Conservation (phyloP, 345 rosid species). For the Syzygium aqueum region DNA sequence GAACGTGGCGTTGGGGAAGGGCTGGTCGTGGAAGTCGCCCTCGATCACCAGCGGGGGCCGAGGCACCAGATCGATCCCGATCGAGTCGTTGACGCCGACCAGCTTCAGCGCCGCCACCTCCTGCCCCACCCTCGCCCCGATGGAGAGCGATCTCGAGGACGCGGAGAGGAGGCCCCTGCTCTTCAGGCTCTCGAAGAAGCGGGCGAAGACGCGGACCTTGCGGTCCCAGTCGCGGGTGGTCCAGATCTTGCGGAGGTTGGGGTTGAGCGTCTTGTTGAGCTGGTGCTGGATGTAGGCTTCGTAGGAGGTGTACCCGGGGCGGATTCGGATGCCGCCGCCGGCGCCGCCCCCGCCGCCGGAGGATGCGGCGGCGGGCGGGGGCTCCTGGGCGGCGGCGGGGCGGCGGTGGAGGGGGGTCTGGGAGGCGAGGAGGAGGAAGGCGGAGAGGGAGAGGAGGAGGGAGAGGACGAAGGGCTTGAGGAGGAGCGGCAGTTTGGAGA, state of each 20-base stretch:
- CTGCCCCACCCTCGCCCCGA: constrained; percentile 92
- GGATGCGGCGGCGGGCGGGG: background rate
- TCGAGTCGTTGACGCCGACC: constrained; percentile 55
- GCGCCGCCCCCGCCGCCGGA: background rate
- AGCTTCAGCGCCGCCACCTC: constrained; percentile 73
- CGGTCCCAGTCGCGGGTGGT: constrained; percentile 89
- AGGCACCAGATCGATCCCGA: constrained; percentile 90
- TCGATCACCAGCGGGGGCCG: constrained; percentile 60
- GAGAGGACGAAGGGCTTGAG: constrained; percentile 12
- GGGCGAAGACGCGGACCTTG: constrained; percentile 58
- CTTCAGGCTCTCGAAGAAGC: constrained; percentile 39
- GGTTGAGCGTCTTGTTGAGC: constrained; percentile 88
- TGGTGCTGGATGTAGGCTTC: constrained; percentile 83
- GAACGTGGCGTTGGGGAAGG: constrained; percentile 55
- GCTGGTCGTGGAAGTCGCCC: constrained; percentile 83
- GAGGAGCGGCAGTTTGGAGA: constrained; percentile 23
- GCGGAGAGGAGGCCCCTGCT: constrained; percentile 29
- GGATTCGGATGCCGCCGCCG: constrained; percentile 37
- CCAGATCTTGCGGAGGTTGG: constrained; percentile 68
- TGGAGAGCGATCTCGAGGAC: constrained; percentile 53
- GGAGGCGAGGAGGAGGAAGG: constrained; percentile 7
- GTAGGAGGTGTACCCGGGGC: constrained; percentile 70
- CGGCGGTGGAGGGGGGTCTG: background rate
- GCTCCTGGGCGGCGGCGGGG: background rate
- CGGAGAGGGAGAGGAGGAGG: constrained; percentile 21